Evolutionary conservation across 2,329 filamentous ascomycete species (phyloP).

Genomic region (Paramyrothecium roridum): DNA sequence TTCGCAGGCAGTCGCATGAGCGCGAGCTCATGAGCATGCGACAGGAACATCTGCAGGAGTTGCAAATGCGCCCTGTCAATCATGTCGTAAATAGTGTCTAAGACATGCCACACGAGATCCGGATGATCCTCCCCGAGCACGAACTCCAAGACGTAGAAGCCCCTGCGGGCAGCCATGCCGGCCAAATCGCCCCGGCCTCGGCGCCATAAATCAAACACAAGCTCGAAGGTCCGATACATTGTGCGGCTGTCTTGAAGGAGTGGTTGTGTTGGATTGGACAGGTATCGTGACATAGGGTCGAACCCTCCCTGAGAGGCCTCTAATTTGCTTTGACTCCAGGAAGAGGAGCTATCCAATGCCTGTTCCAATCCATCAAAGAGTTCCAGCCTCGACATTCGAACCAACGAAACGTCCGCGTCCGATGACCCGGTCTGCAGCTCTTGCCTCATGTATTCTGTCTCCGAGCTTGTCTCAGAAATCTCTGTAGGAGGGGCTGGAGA

Average conservation of each 20-base stretch:
- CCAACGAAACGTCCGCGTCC: constrained; percentile 13
- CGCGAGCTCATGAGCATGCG: constrained; percentile 25
- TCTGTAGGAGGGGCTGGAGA: constrained; percentile 8
- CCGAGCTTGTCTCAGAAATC: constrained; percentile 2
- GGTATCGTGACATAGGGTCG: constrained; percentile 33
- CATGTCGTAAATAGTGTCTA: constrained; percentile 36
- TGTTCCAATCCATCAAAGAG: constrained; percentile 25
- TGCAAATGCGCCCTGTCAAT: constrained; percentile 29
- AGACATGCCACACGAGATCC: constrained; percentile 33
- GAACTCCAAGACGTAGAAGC: constrained; percentile 31
- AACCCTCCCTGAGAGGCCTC: constrained; percentile 18
- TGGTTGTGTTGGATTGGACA: constrained; percentile 29
- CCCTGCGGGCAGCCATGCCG: constrained; percentile 31
- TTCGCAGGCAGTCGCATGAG: constrained; percentile 21
- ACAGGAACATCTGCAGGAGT: constrained; percentile 29
- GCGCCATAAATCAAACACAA: constrained; percentile 33
- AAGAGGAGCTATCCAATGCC: constrained; percentile 27
- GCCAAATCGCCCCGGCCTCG: constrained; percentile 30
- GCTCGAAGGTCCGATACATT: constrained; percentile 35
- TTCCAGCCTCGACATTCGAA: constrained; percentile 16
- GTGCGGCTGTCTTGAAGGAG: constrained; percentile 35
- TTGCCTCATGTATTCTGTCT: constrained; percentile 10
- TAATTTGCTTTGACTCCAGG: constrained; percentile 31
- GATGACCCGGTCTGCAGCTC: constrained; percentile 8
- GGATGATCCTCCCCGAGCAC: constrained; percentile 33